These are phyloP conservation scores for Cinnamomum micranthum DNA, from an alignment of 164 flowering plant species.

Conservation along the genomic window DNA sequence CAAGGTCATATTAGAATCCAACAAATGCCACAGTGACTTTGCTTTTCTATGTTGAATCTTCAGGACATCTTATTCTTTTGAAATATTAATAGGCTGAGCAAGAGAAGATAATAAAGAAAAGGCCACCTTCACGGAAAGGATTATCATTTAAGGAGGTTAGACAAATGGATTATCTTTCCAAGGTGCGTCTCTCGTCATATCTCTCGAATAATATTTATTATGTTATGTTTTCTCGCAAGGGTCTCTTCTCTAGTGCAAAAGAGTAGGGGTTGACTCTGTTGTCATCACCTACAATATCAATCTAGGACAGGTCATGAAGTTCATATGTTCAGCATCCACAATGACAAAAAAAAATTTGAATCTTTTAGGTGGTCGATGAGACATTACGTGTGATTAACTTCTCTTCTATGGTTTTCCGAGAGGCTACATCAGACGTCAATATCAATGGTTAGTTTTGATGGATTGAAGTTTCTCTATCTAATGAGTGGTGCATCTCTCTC, in stretches of 20 bases:
- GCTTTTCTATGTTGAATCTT: not conserved
- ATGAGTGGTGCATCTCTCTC: not conserved
- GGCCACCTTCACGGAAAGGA: conserved; percentile 58
- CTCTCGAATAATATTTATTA: not conserved
- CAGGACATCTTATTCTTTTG: not conserved
- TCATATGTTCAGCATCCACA: too few species aligned
- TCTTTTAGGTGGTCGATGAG: conserved; percentile 72
- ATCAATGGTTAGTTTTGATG: conserved; percentile 42
- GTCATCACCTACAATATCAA: not conserved
- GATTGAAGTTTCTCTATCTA: conserved; percentile 29
- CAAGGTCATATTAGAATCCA: conserved; percentile 43
- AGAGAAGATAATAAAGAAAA: conserved; percentile 52
- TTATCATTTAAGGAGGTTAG: conserved; percentile 58
- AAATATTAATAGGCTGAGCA: conserved; percentile 58
- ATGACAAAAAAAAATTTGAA: not conserved
- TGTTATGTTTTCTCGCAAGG: not conserved
- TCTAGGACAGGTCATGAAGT: not conserved
- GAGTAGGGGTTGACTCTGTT: too few species aligned
- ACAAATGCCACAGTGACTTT: not conserved
- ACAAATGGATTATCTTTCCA: conserved; percentile 75
- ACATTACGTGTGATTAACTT: conserved; percentile 67
- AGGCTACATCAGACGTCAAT: conserved; percentile 55
- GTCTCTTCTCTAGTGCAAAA: not conserved
- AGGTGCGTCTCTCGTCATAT: conserved; percentile 31
- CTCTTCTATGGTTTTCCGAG: conserved; percentile 61